Evolutionary conservation across 352 stramenopile species (phyloP).

Genomic region (Phytophthora multivora): DNA sequence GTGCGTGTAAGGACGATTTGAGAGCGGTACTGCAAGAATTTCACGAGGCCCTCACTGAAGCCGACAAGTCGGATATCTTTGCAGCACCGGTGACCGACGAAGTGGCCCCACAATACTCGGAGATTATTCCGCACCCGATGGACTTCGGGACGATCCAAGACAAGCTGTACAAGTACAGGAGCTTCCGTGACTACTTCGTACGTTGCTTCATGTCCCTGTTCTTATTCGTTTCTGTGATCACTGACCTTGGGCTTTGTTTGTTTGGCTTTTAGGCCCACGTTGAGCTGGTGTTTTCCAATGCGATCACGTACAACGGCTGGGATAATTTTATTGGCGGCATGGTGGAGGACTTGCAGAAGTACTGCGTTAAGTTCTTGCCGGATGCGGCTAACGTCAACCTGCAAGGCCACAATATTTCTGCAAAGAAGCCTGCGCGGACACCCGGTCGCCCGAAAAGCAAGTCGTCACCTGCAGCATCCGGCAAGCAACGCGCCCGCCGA

Average conservation of each 20-base stretch:
- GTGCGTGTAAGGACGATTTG: conserved; percentile 65
- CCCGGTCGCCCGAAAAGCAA: conserved; percentile 20
- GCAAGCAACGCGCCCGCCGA: conserved; percentile 39
- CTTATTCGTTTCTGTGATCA: conserved; percentile 3
- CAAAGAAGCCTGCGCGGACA: conserved; percentile 11
- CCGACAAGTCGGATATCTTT: conserved; percentile 89
- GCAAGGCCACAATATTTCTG: conserved; percentile 31
- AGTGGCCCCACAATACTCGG: conserved; percentile 92
- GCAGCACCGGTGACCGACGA: conserved; percentile 87
- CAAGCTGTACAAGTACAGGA: conserved; percentile 73
- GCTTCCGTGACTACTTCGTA: conserved; percentile 85
- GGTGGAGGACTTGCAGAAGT: conserved; percentile 71
- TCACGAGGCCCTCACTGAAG: conserved; percentile 69
- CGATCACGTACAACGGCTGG: conserved; percentile 81
- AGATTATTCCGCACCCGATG: conserved; percentile 90
- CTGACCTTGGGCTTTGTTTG: conserved; percentile 2
- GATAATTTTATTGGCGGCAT: conserved; percentile 59
- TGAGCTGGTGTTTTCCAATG: conserved; percentile 79
- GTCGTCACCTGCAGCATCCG: conserved; percentile 14
- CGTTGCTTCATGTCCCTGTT: conserved; percentile 12
- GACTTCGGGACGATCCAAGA: conserved; percentile 94
- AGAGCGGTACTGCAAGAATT: conserved; percentile 63
- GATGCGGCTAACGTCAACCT: conserved; percentile 54
- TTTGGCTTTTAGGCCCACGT: conserved; percentile 59
- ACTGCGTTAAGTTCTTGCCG: conserved; percentile 75